Evolutionary conservation across 305 asterid species (phyloP), one percentile per base, ranked within the genome.

Genomic region (Fraxinus angustifolia): DNA sequence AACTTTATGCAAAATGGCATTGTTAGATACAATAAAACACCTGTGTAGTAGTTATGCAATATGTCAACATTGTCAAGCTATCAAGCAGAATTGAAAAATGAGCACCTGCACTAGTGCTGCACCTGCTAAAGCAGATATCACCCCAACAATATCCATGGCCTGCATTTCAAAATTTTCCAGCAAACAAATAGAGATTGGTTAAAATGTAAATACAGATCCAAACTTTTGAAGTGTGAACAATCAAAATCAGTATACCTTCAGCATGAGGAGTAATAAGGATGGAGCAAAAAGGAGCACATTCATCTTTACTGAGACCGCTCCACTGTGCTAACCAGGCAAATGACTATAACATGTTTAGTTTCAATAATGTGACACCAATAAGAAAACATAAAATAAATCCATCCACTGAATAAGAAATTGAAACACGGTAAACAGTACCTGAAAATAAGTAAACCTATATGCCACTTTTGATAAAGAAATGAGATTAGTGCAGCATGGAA

Each of bases 101-200:
- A 88, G 90, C 87, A 95, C 99, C 98, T 95, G 98, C 85, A 95
- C 95, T 82, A 91, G 65, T 76, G 98, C 99, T 68, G 97, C 99
- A 87, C 98, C 93, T 35, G 90, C 92, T 87, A 94, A 90, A 88
- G 97, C 94, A 84, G 97, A 87, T 83, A 93, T 85, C 62, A 93
- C 97, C 73, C 99, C 98, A 85, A 90, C 83, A 82, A 91, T 77
- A 91, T 92, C 87, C 99, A 92, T 91, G 74, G 94, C 97, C 99
- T 95, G 93, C 72, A 88, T 58, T 85, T 81, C 83, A 86, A 81
- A 78, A 68, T 84, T 76, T 72, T 79, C 71, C 70, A 65, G 75
- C 77, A 70, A 26, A 84, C 50, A 67, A 83, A 77, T 30, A 82
- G 67, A 71, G 73, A 42, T 68, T 78, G 53, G 70, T 53, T 75